phyloP scores from a whole-genome alignment of 805 yeast species.

The Peterozyma toletana region DNA sequence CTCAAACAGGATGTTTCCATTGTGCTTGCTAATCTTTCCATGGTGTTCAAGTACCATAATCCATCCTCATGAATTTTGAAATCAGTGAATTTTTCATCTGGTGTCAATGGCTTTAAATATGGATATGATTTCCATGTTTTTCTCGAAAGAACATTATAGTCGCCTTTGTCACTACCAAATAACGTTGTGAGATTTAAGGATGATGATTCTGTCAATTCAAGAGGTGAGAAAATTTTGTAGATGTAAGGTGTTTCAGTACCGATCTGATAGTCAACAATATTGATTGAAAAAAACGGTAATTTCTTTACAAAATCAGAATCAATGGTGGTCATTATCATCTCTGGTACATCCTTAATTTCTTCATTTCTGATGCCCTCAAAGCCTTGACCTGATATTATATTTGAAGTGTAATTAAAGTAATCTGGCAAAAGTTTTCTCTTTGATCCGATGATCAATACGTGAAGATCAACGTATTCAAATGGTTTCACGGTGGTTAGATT shows the following conservation, averaged over 20 bases:
- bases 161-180: conserved; percentile 6
- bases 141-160: conserved; percentile 17
- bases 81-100: conserved; percentile 19
- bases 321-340: conserved; percentile 9
- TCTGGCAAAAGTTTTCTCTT: conserved; percentile 13
- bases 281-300: conserved; percentile 26
- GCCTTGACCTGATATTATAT: conserved; percentile 8
- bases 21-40: conserved; percentile 40
- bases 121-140: conserved; percentile 42
- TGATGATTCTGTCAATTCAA: conserved; percentile 10
- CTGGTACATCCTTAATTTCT: conserved; percentile 3
- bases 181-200: not conserved
- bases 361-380: too few species aligned
- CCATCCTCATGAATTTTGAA: conserved; percentile 21
- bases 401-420: conserved; percentile 9
- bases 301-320: conserved; percentile 1
- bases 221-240: conserved; percentile 34
- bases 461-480: conserved; percentile 27
- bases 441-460: conserved; percentile 28
- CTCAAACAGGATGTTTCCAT: conserved; percentile 45
- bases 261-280: conserved; percentile 19
- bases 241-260: conserved; percentile 20
- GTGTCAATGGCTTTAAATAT: conserved; percentile 15
- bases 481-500: not conserved
- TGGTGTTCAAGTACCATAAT: conserved; percentile 35